A percentile compares a stretch with the other conserved stretches of the same genome.
These are phyloP conservation scores for Cucurbita ficifolia DNA, from an alignment of 306 rosid genomes.

Conservation along the genomic window DNA sequence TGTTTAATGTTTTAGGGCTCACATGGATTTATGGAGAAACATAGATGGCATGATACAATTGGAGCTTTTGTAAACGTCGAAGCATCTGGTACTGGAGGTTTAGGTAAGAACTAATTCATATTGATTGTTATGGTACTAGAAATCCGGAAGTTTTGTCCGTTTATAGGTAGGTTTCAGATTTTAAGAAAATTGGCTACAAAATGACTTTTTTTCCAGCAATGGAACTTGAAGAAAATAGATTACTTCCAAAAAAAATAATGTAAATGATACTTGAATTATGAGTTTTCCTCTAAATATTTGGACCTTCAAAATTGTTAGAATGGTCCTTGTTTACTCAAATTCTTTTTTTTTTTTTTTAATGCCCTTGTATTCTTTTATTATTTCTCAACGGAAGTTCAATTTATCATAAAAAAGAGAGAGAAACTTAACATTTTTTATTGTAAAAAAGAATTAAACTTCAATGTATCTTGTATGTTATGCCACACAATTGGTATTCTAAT, in stretches of 20 bases:
- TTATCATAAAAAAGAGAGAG: background rate
- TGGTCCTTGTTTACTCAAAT: background rate
- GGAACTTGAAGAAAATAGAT: background rate
- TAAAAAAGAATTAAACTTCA: background rate
- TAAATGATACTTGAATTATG: background rate
- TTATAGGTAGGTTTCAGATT: background rate
- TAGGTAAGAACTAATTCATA: slow-evolving; percentile 38
- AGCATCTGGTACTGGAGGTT: slow-evolving; percentile 87
- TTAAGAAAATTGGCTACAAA: background rate
- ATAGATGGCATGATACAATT: slow-evolving; percentile 73
- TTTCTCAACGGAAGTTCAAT: background rate
- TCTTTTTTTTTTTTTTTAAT: no score
- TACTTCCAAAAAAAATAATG: background rate
- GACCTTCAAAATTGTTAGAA: background rate
- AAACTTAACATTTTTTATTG: background rate
- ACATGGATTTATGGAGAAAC: slow-evolving; percentile 91
- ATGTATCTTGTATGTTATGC: background rate
- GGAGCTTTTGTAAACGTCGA: slow-evolving; percentile 92
- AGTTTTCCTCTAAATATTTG: background rate
- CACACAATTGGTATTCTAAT: background rate
- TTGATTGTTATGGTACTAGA: slow-evolving; percentile 1
- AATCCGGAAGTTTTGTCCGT: background rate
- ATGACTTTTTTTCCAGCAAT: background rate
- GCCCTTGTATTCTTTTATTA: no score
- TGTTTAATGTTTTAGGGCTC: slow-evolving; percentile 47